phyloP scores from a whole-genome alignment of 768 basidiomycete genomes.

The Psilocybe cyanescens region DNA sequence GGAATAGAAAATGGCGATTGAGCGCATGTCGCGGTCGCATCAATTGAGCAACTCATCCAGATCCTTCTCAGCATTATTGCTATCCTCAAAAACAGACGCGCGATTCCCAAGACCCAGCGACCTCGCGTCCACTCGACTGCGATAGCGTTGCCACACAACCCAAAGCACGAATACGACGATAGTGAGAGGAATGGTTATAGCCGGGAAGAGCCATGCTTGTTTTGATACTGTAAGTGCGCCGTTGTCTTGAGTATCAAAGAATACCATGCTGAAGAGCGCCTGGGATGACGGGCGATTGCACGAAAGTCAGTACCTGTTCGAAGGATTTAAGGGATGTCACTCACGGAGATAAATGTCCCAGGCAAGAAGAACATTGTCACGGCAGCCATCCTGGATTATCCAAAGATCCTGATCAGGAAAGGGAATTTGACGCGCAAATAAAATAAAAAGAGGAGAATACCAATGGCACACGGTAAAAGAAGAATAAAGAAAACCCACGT shows the following conservation, averaged over 20 bases:
- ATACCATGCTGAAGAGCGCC: constrained; percentile 27
- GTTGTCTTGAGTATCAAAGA: not conserved
- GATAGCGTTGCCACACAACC: not conserved
- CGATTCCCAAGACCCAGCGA: not conserved
- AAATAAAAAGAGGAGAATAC: too few species aligned
- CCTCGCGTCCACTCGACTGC: not conserved
- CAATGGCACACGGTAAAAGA: not conserved
- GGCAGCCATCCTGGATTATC: constrained; percentile 22
- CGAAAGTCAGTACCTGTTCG: too few species aligned
- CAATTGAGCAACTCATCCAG: not conserved
- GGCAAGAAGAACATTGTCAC: constrained; percentile 32
- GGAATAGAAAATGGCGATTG: too few species aligned
- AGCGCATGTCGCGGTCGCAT: not conserved
- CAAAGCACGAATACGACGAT: not conserved
- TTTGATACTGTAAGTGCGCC: not conserved
- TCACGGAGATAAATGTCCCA: constrained; percentile 28
- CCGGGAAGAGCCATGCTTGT: constrained; percentile 1
- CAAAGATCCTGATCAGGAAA: too few species aligned
- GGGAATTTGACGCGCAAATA: too few species aligned
- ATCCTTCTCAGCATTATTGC: not conserved
- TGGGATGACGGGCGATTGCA: not conserved
- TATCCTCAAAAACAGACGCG: not conserved
- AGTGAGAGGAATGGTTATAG: not conserved
- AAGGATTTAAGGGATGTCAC: not conserved
- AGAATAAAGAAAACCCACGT: constrained; percentile 18